Conservation (phyloP, 805 yeast genomes). For the Saccharomycopsis malanga region DNA sequence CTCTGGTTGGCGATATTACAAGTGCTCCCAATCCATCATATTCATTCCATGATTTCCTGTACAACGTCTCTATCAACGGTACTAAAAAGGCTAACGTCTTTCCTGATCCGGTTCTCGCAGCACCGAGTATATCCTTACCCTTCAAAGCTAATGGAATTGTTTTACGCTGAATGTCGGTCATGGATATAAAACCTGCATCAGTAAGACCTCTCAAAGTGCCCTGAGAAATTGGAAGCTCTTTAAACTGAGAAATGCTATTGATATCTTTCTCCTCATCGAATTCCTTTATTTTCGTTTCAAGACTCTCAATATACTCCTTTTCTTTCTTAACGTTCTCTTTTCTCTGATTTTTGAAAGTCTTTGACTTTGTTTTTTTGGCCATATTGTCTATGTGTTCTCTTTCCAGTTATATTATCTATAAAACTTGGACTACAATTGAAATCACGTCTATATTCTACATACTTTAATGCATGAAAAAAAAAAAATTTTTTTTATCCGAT, state of each 20-base stretch:
- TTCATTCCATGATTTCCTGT: conserved; percentile 68
- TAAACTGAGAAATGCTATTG: conserved; percentile 38
- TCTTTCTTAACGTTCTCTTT: conserved; percentile 12
- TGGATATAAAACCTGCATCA: conserved; percentile 65
- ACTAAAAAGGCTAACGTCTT: conserved; percentile 81
- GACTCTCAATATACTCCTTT: conserved; percentile 4
- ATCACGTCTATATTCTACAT: too few species aligned
- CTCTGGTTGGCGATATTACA: conserved; percentile 88
- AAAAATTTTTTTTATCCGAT: background rate
- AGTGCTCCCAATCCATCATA: conserved; percentile 85
- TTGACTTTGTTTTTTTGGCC: conserved; percentile 3
- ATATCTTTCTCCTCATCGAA: background rate
- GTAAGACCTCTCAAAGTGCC: conserved; percentile 64
- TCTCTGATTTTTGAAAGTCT: conserved; percentile 7
- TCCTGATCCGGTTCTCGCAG: conserved; percentile 83
- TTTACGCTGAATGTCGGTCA: conserved; percentile 82
- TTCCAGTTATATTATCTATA: too few species aligned
- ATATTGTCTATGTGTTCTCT: background rate
- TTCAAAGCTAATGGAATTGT: conserved; percentile 71
- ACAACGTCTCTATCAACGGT: conserved; percentile 68
- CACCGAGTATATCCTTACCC: conserved; percentile 75
- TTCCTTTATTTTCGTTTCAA: conserved; percentile 3
- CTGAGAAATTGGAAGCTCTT: conserved; percentile 68
- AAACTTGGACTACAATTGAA: too few species aligned
- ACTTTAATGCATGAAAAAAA: too few species aligned